Percentiles rank a stretch among this genome's conserved stretches.
Conservation (phyloP, 129 eudicot genomes). For the Flaveria ramosissima region DNA sequence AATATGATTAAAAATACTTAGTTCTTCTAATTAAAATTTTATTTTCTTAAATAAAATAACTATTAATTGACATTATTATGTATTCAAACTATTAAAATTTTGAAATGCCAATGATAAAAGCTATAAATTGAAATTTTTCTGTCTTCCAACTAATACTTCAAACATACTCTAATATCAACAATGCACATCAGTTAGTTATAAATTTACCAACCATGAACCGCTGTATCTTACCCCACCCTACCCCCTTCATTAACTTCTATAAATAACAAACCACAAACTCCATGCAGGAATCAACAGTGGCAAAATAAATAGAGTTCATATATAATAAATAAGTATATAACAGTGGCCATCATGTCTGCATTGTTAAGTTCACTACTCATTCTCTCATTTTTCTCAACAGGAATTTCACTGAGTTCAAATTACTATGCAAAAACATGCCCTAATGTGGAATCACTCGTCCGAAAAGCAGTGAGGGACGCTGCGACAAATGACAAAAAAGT, state of each 20-base stretch:
- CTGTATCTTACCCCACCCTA: constrained; percentile 25
- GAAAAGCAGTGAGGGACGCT: constrained; percentile 23
- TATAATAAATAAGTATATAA: neutral
- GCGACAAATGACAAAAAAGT: constrained; percentile 21
- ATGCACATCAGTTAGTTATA: constrained; percentile 42
- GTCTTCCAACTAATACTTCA: constrained; percentile 34
- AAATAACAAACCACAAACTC: constrained; percentile 28
- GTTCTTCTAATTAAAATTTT: no score
- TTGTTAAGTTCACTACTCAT: constrained; percentile 17
- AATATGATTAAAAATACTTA: neutral
- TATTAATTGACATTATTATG: no score
- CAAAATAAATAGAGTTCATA: constrained; percentile 1
- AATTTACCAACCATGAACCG: constrained; percentile 37
- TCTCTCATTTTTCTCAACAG: constrained; percentile 11
- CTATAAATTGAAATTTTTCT: neutral
- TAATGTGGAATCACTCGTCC: constrained; percentile 21
- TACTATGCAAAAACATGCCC: constrained; percentile 24
- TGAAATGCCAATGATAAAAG: constrained; percentile 24
- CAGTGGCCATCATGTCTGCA: constrained; percentile 7
- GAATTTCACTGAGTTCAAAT: constrained; percentile 8
- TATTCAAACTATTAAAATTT: neutral
- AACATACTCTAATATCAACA: constrained; percentile 35
- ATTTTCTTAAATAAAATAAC: no score
- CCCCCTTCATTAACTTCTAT: constrained; percentile 30
- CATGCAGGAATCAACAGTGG: constrained; percentile 34